phyloP scores from a whole-genome alignment of 2,329 filamentous ascomycete genomes.

The Colletotrichum zoysiae region DNA sequence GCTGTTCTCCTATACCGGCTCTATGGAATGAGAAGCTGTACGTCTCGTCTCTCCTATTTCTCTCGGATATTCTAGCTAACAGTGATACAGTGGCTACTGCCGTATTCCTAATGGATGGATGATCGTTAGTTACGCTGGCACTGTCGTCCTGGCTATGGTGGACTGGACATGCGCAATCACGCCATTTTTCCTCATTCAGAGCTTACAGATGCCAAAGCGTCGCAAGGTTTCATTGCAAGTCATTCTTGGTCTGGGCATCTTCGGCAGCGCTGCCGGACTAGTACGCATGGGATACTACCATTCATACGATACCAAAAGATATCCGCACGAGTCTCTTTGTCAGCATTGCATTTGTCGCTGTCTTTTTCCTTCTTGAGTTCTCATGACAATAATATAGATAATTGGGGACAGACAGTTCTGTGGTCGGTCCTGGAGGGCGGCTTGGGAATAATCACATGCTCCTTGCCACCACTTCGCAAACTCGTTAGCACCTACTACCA shows the following conservation, averaged over 20 bases:
- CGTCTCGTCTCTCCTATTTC: neutral
- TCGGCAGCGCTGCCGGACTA: constrained; percentile 32
- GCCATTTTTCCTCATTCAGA: constrained; percentile 47
- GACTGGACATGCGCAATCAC: constrained; percentile 48
- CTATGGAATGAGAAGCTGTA: constrained; percentile 10
- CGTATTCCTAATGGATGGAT: neutral
- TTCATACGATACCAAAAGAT: constrained; percentile 22
- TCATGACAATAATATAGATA: neutral
- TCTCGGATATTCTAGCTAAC: neutral
- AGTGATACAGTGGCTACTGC: neutral
- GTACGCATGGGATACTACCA: constrained; percentile 36
- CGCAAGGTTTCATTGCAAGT: constrained; percentile 39
- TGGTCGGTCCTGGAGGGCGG: constrained; percentile 4
- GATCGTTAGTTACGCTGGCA: constrained; percentile 37
- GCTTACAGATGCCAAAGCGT: constrained; percentile 45
- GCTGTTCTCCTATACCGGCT: neutral
- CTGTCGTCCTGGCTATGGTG: constrained; percentile 42
- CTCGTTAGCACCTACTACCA: neutral
- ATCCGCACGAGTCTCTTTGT: constrained; percentile 27
- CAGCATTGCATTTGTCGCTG: neutral
- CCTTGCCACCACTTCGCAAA: constrained; percentile 1
- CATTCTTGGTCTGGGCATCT: constrained; percentile 17
- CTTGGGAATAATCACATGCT: constrained; percentile 1
- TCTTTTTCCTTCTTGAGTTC: accelerated
- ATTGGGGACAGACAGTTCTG: neutral